Percentiles rank a stretch among this genome's conserved stretches.
These are phyloP conservation scores for Penicillium sp. DNA, from an alignment of 2,329 filamentous ascomycete species.

Conservation along the genomic window DNA sequence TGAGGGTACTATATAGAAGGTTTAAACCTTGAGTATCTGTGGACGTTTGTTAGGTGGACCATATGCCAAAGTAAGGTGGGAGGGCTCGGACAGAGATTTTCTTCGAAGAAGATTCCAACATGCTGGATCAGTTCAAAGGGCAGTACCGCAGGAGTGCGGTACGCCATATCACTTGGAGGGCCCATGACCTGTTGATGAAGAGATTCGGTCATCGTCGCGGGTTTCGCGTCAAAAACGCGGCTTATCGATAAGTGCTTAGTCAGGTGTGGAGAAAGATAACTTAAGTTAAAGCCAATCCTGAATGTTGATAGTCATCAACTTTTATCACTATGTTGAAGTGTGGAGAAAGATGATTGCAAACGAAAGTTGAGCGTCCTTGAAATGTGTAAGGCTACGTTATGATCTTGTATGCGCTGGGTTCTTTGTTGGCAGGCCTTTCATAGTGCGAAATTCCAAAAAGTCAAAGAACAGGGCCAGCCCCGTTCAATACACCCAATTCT, in stretches of 20 bases:
- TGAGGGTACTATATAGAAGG: constrained; percentile 55
- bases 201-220: constrained; percentile 6
- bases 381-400: background rate
- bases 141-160: constrained; percentile 57
- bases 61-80: background rate
- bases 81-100: constrained; percentile 61
- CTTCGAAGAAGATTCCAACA: constrained; percentile 72
- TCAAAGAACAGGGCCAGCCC: background rate
- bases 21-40: constrained; percentile 60
- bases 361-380: background rate
- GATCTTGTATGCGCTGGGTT: background rate
- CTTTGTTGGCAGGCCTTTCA: background rate
- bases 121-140: constrained; percentile 66
- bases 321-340: background rate
- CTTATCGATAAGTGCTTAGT: constrained; percentile 26
- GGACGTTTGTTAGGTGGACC: constrained; percentile 1
- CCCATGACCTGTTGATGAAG: constrained; percentile 17
- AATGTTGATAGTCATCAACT: background rate
- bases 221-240: constrained; percentile 11
- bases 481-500: background rate
- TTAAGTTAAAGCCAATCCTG: no score
- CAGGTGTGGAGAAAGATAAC: background rate
- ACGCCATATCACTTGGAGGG: constrained; percentile 33
- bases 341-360: background rate
- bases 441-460: background rate